Evolutionary conservation across 176 grass and related monocot genomes (phyloP), one percentile per base, ranked within the genome.

Genomic region (Bromus sterilis): DNA sequence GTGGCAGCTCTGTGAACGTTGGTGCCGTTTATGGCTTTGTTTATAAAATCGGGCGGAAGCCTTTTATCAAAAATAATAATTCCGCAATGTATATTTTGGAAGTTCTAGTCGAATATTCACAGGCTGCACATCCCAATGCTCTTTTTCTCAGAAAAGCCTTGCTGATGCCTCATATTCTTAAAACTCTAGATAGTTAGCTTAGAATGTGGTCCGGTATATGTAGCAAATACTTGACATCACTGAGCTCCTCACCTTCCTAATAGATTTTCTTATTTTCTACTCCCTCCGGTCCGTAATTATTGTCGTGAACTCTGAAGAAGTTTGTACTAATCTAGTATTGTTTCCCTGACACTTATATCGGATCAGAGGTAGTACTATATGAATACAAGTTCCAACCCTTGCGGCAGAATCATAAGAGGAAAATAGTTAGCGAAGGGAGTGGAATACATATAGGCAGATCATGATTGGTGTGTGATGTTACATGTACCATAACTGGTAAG

Each of bases 71-170:
- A n/a, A n/a, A n/a, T n/a, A n/a, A n/a, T n/a, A n/a, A n/a, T n/a
- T n/a, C n/a, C n/a, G n/a, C n/a, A n/a, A n/a, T n/a, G n/a, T n/a
- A n/a, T n/a, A n/a, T n/a, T 59, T 28, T 1, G 4, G 5, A 26
- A 59, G 10, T 12, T 59, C 10, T 5, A 25, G 24, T 24, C 10
- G 10, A 26, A 2, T 42, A 44, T 44, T 14, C 5, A 24, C 56
- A 59, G n/a, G n/a, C 56, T 0, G n/a, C n/a, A 0, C 1, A 2
- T 0, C 0, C 24, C 13, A 5, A 1, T 4, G 11, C 3, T 12
- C 1, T n/a, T n/a, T n/a, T 28, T 0, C 56, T 58, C 26, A 23
- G 23, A 26, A 1, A 12, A 13, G 56, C n/a, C 24, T 25, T 59
- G 24, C 56, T 1, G 24, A 59, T 59, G 24, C 9, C 56, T 28